Evolutionary conservation across 257 asterid genomes (phyloP).

Genomic region (Ehretia macrophylla): DNA sequence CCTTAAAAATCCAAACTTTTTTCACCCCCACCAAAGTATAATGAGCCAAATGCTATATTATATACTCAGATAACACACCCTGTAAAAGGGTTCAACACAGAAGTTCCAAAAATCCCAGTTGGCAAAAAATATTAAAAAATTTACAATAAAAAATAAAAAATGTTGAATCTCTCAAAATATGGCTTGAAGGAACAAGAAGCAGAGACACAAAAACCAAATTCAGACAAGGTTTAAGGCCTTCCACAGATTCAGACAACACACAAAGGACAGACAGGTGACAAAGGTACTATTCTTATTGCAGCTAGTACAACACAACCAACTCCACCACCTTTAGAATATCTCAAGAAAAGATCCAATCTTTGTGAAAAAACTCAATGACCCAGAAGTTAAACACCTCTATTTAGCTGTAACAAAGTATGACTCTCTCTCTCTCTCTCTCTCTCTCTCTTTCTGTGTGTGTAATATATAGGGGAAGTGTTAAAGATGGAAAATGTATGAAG

Average conservation of each 20-base stretch:
- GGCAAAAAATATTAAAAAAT: neutral
- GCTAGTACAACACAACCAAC: slow-evolving; percentile 1
- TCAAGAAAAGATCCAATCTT: slow-evolving; percentile 32
- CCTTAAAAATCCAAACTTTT: slow-evolving; percentile 11
- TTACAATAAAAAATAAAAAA: slow-evolving; percentile 9
- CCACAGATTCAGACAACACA: slow-evolving; percentile 13
- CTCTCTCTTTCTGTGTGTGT: too few species aligned
- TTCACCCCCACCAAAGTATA: slow-evolving; percentile 2
- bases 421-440: too few species aligned
- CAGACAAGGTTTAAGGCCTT: neutral
- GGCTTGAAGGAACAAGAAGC: slow-evolving; percentile 9
- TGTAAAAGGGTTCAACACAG: slow-evolving; percentile 8
- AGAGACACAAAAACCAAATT: slow-evolving; percentile 15
- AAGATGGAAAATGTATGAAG: slow-evolving; percentile 10
- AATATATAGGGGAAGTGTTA: slow-evolving; percentile 2
- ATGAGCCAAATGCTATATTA: slow-evolving; percentile 3
- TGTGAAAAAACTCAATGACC: slow-evolving; percentile 6
- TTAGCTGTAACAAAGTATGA: neutral
- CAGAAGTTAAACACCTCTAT: slow-evolving; percentile 3
- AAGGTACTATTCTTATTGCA: neutral
- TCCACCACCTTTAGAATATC: slow-evolving; percentile 5
- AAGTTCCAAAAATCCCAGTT: slow-evolving; percentile 16
- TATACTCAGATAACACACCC: slow-evolving; percentile 15
- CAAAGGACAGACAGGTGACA: neutral
- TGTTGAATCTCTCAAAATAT: slow-evolving; percentile 20